A percentile compares a stretch with the other conserved stretches of the same genome.
Evolutionary conservation across 805 yeast genomes (phyloP).

Genomic region (Sugiyamaella lignohabitans): DNA sequence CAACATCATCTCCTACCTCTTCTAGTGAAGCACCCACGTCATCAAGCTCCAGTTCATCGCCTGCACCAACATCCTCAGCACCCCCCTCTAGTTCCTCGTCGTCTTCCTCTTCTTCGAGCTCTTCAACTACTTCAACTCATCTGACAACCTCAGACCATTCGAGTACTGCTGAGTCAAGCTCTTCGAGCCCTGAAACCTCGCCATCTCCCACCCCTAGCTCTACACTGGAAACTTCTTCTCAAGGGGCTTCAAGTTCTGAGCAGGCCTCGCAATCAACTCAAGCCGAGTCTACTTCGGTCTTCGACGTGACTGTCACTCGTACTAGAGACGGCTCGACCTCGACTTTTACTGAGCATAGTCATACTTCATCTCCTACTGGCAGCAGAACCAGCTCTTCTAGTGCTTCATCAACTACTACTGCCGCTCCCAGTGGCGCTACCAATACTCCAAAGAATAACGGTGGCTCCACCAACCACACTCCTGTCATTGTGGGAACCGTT

Average conservation of each 20-base stretch:
- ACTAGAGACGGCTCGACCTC: not conserved
- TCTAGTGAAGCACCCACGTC: conserved; percentile 1
- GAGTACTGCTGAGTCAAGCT: not conserved
- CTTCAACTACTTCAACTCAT: not conserved
- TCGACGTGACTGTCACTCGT: not conserved
- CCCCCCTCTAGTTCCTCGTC: not conserved
- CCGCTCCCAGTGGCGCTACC: conserved; percentile 22
- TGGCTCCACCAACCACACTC: conserved; percentile 41
- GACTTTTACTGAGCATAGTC: not conserved
- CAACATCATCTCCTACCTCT: conserved; percentile 3
- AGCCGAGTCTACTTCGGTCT: conserved; percentile 3
- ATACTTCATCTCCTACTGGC: conserved; percentile 1
- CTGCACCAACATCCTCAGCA: conserved; percentile 1
- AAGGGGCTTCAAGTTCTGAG: not conserved
- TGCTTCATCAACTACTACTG: conserved; percentile 12
- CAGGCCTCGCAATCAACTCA: not conserved
- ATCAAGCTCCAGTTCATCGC: conserved; percentile 1
- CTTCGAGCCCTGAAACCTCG: not conserved
- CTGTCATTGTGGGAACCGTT: conserved; percentile 59
- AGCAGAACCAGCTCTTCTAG: conserved; percentile 1
- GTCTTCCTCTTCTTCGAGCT: not conserved
- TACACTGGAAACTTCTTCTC: not conserved
- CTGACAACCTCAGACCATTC: not conserved
- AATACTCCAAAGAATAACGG: conserved; percentile 16
- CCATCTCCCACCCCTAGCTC: not conserved